Conservation (phyloP, 345 rosid species). For the Noccaea bulbosa region DNA sequence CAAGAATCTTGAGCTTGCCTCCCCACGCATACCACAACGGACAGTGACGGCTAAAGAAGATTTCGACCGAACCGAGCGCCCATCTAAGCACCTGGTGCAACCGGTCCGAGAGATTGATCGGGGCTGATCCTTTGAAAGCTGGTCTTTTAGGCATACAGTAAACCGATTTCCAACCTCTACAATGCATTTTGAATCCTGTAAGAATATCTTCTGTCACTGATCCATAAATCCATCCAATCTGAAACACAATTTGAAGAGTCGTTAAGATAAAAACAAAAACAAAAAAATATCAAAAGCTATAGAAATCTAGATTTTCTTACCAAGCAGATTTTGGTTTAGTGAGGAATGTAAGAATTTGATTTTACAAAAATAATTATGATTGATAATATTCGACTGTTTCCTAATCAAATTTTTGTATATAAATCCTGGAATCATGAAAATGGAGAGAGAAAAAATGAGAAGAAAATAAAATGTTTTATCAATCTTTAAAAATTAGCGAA, state of each 20-base stretch:
- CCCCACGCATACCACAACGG: conserved; percentile 95
- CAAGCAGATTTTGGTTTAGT: too few relatives aligned
- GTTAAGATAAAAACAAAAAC: neutral
- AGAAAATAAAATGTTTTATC: too few relatives aligned
- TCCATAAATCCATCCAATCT: conserved; percentile 99
- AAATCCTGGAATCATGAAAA: too few relatives aligned
- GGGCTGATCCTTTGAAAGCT: conserved; percentile 96
- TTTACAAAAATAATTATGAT: too few relatives aligned
- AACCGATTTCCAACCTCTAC: conserved; percentile 95
- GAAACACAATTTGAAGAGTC: conserved; percentile 13
- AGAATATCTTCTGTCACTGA: conserved; percentile 90
- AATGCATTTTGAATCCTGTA: conserved; percentile 95
- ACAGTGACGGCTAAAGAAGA: conserved; percentile 93
- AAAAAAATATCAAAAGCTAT: too few relatives aligned
- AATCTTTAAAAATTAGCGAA: too few relatives aligned
- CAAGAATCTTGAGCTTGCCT: conserved; percentile 87
- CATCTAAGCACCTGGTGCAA: conserved; percentile 95
- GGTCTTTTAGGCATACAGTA: conserved; percentile 84
- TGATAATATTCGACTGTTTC: too few relatives aligned
- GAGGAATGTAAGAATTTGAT: too few relatives aligned
- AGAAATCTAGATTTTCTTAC: too few relatives aligned
- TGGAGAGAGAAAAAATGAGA: too few relatives aligned
- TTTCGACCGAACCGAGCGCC: conserved; percentile 97
- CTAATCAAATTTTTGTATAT: too few relatives aligned
- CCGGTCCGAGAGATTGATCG: conserved; percentile 90